phyloP scores from a whole-genome alignment of 2,329 filamentous ascomycete genomes.

The Trichoderma gracile region DNA sequence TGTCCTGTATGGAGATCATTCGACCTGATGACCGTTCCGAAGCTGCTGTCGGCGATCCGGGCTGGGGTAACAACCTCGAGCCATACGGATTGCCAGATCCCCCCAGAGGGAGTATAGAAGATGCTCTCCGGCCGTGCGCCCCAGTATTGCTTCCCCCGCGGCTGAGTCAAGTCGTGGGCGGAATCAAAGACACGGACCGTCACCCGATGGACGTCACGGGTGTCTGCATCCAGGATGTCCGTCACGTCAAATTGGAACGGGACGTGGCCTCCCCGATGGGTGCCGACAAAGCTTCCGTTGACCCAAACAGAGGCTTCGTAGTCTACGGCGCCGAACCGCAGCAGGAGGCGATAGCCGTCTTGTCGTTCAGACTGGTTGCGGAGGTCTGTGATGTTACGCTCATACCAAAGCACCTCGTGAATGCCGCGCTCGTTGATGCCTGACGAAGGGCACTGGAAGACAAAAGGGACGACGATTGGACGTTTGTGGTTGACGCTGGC shows the following conservation, averaged over 20 bases:
- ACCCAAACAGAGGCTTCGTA: conserved; percentile 62
- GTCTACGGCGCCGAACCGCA: conserved; percentile 63
- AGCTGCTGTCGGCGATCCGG: conserved; percentile 56
- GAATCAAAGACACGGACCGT: conserved; percentile 64
- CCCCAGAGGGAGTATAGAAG: conserved; percentile 59
- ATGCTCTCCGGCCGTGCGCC: conserved; percentile 60
- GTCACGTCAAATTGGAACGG: conserved; percentile 61
- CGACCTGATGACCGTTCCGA: conserved; percentile 58
- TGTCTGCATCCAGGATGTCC: conserved; percentile 43
- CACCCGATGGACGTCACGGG: conserved; percentile 41
- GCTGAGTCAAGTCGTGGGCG: conserved; percentile 63
- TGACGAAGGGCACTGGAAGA: conserved; percentile 64
- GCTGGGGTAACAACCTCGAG: conserved; percentile 55
- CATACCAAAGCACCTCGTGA: conserved; percentile 69
- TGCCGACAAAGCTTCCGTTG: conserved; percentile 52
- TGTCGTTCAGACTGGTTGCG: conserved; percentile 46
- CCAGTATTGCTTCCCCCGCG: conserved; percentile 69
- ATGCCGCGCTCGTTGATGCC: conserved; percentile 62
- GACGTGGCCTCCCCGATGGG: conserved; percentile 60
- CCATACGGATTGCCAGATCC: conserved; percentile 61
- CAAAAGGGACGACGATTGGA: conserved; percentile 63
- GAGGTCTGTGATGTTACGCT: conserved; percentile 53
- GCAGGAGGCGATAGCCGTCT: conserved; percentile 46
- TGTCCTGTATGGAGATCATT: conserved; percentile 54
- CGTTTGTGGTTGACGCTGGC: conserved; percentile 43